These are phyloP conservation scores for Amanita rubescens DNA, from an alignment of 768 basidiomycete genomes.

Conservation along the genomic window DNA sequence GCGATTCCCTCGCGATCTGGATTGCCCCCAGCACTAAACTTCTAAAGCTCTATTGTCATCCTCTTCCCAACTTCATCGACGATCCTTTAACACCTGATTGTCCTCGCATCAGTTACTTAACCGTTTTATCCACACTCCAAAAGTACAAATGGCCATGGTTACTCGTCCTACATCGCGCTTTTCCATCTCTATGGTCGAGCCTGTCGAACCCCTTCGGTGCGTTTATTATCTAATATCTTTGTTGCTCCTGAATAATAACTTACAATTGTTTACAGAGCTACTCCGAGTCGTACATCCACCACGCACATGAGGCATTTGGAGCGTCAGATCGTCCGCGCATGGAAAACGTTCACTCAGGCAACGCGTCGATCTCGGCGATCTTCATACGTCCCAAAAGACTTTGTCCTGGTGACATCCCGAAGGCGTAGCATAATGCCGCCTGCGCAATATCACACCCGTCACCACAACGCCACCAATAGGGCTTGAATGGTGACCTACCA, in stretches of 20 bases:
- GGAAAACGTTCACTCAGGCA: slow-evolving; percentile 53
- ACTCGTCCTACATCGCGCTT: slow-evolving; percentile 15
- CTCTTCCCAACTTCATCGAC: slow-evolving; percentile 1
- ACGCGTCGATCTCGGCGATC: slow-evolving; percentile 45
- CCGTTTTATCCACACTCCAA: not conserved
- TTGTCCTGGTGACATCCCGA: slow-evolving; percentile 51
- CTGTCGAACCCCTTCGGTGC: slow-evolving; percentile 11
- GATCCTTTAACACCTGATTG: not conserved
- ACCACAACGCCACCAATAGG: not conserved
- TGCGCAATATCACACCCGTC: slow-evolving; percentile 5
- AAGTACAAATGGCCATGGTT: slow-evolving; percentile 4
- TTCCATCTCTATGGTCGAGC: slow-evolving; percentile 21
- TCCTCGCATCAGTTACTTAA: not conserved
- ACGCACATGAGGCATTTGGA: slow-evolving; percentile 41
- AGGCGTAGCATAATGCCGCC: slow-evolving; percentile 39
- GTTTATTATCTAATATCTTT: not conserved
- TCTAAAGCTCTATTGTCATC: not conserved
- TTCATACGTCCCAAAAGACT: slow-evolving; percentile 51
- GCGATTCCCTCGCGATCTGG: slow-evolving; percentile 6
- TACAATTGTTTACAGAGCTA: not conserved
- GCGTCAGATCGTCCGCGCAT: slow-evolving; percentile 50
- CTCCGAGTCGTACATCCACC: slow-evolving; percentile 7
- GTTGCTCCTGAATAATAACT: not conserved
- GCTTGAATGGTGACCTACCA: not conserved
- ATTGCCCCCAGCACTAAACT: slow-evolving; percentile 1